These are phyloP conservation scores for Helianthus tuberosus DNA, from an alignment of 129 eudicot genomes.

Conservation along the genomic window DNA sequence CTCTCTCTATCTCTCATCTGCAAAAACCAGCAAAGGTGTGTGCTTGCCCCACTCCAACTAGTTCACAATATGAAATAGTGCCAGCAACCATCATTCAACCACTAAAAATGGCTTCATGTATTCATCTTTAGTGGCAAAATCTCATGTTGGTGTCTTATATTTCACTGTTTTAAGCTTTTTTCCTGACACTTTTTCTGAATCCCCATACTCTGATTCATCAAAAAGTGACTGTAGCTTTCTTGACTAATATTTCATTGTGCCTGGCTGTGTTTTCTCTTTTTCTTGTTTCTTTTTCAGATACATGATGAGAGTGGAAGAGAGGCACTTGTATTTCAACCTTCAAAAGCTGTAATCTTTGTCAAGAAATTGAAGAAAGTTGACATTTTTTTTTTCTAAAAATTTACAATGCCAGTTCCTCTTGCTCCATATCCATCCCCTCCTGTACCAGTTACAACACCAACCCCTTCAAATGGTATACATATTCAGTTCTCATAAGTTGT, in stretches of 20 bases:
- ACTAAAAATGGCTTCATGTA: slow-evolving; percentile 30
- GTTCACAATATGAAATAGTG: slow-evolving; percentile 37
- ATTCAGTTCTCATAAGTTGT: background rate
- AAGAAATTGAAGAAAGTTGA: slow-evolving; percentile 29
- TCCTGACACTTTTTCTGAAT: slow-evolving; percentile 33
- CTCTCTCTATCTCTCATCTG: slow-evolving; percentile 42
- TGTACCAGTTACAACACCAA: slow-evolving; percentile 57
- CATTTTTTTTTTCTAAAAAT: slow-evolving; percentile 20
- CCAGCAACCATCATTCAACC: slow-evolving; percentile 34
- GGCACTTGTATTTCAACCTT: slow-evolving; percentile 24
- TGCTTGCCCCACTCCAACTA: slow-evolving; percentile 58
- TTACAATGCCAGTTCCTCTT: slow-evolving; percentile 83
- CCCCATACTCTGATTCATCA: slow-evolving; percentile 27
- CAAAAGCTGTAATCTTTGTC: slow-evolving; percentile 37
- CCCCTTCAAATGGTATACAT: slow-evolving; percentile 67
- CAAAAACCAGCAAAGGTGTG: slow-evolving; percentile 53
- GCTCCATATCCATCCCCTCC: slow-evolving; percentile 89
- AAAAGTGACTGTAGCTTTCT: slow-evolving; percentile 37
- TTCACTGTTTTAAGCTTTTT: slow-evolving; percentile 11
- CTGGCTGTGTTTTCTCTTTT: background rate
- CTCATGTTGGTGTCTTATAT: slow-evolving; percentile 31
- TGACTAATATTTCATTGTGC: background rate
- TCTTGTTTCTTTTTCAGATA: slow-evolving; percentile 34
- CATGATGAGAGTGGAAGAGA: slow-evolving; percentile 33
- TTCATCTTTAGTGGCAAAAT: slow-evolving; percentile 28